Evolutionary conservation across 352 stramenopile species (phyloP), one percentile per base, ranked within the genome.

Genomic region (Globisporangium canariense): DNA sequence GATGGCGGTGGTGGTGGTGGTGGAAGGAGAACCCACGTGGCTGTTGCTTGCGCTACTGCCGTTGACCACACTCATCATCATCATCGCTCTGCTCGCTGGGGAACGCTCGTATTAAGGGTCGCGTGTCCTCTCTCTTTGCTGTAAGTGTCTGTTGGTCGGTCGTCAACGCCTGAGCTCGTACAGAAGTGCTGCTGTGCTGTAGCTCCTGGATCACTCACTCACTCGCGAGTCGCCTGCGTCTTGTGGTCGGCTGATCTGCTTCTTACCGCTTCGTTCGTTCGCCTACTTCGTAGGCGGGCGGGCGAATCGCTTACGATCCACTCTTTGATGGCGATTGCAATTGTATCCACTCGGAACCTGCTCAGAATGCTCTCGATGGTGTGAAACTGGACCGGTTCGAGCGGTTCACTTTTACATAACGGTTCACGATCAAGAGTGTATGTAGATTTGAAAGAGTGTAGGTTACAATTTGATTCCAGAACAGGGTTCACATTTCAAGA

Each of bases 41-140:
- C 65, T 68, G 62, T 47, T 68, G 67, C 66, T 68, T 20, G 32
- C 40, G 66, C 67, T 65, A 36, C 57, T 68, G 65, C 67, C 67
- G 67, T 73, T 60, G 67, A 73, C 67, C 63, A 70, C 67, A 67
- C 67, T 73, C 67, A 66, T 69, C 61, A 40, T 45, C 56, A 38
- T 28, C 43, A n/a, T 20, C n/a, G 4, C 49, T 32, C 7, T 30
- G 40, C 41, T 62, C 28, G 34, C 4, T 52, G 20, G 34, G 0
- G 18, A 25, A 28, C 14, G 43, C 43, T 49, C 43, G 43, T 49
- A 22, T 20, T 2, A 20, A 46, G 13, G 40, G 40, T 8, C 32
- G 43, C 22, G 43, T 22, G 18, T 49, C 18, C 43, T 22, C 43
- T 46, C 40, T 20, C 43, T 49, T 11, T 4, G 36, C 36, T 41